Evolutionary conservation across 2,329 filamentous ascomycete genomes (phyloP), one percentile per base, ranked within the genome.

Genomic region (Dactylellina sp.): DNA sequence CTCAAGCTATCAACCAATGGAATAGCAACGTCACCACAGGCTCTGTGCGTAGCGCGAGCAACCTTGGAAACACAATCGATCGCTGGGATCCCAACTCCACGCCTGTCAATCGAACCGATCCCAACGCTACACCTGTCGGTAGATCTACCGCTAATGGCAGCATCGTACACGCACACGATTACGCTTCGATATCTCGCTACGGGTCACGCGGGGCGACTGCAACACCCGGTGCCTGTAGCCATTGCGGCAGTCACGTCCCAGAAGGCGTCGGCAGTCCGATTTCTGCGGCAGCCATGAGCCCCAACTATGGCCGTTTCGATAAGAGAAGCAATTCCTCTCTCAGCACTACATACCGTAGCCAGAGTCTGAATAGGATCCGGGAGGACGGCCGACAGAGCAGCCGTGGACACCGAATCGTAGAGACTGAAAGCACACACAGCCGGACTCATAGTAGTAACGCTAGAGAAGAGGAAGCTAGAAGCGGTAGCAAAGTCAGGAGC

Each of bases 351-450:
- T 74, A 74, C 18, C 70, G 61, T 22, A 74, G 61, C 24, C 70
- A 74, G 53, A 74, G 61, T 28, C 32, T 74, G 16, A 57, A 47
- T 18, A 59, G 61, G 20, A 74, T 74, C 24, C 62, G 70, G 35
- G 70, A 74, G 22, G 70, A 74, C 39, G 70, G 70, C 5, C 59
- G 70, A 14, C 70, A 74, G 12, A 74, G 70, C 24, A 74, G 61
- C 32, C 70, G 70, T 25, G 61, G 61, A 5, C 57, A 74, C n/a
- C 49, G 57, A 14, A 25, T 52, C n/a, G 25, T 47, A 44, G 61
- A 74, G 1, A 52, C 12, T 44, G 61, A 65, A 9, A 18, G n/a
- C 20, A 61, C 55, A 16, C 49, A 60, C 14, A 56, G 32, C 20
- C 44, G 61, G 7, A 49, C 53, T 24, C 62, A 74, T 1, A 66